Percentiles rank a stretch among this genome's conserved stretches.
Conservation (phyloP, 1,284 basidiomycete species). For the Peniophora sp. region DNA sequence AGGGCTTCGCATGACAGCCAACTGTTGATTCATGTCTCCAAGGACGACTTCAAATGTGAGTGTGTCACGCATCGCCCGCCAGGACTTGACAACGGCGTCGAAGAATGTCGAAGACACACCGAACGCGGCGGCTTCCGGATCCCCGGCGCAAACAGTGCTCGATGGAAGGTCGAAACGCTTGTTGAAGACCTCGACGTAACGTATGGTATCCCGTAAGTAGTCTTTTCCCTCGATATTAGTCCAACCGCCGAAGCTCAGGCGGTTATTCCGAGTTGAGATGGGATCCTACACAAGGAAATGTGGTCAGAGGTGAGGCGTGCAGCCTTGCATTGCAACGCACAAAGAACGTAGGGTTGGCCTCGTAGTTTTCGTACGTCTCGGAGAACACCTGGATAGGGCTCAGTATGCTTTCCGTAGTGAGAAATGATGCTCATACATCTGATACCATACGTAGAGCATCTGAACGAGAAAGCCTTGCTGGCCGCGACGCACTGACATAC, state of each 20-base stretch:
- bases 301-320: neutral
- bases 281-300: neutral
- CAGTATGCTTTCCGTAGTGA: neutral
- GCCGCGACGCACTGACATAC: constrained; percentile 12
- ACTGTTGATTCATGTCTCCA: constrained; percentile 18
- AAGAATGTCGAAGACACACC: constrained; percentile 18
- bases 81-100: constrained; percentile 10
- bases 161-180: neutral
- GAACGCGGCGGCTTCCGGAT: constrained; percentile 13
- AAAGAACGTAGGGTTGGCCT: neutral
- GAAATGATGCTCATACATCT: neutral
- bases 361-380: neutral
- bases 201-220: neutral
- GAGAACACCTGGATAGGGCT: neutral
- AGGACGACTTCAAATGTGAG: constrained; percentile 14
- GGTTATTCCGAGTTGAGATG: neutral
- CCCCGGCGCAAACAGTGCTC: constrained; percentile 5
- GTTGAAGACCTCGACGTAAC: constrained; percentile 3
- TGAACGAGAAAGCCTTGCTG: neutral
- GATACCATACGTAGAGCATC: neutral
- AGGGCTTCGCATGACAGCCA: constrained; percentile 17
- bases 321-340: neutral
- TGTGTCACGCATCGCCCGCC: constrained; percentile 13
- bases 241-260: neutral
- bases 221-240: neutral